phyloP scores from a whole-genome alignment of 148 eudicot species.

The Vaccinium myrtillus region DNA sequence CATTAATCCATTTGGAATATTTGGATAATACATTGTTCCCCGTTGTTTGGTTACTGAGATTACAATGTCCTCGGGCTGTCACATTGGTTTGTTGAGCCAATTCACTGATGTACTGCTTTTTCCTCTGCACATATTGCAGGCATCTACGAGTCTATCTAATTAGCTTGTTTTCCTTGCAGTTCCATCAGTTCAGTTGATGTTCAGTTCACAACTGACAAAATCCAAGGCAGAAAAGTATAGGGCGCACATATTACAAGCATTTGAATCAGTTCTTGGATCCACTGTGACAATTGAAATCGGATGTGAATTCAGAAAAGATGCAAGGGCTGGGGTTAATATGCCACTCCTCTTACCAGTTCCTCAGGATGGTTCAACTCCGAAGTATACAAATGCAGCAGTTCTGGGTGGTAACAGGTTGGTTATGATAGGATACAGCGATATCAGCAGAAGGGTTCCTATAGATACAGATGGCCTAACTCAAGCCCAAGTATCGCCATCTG shows the following conservation, averaged over 20 bases:
- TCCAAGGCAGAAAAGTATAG: constrained; percentile 76
- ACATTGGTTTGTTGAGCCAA: neutral
- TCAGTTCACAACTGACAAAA: constrained; percentile 68
- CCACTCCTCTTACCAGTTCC: constrained; percentile 37
- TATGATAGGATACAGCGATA: constrained; percentile 26
- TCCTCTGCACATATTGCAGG: neutral
- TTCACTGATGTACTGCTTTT: neutral
- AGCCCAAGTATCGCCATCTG: constrained; percentile 14
- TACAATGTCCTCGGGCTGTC: neutral
- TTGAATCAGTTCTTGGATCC: constrained; percentile 78
- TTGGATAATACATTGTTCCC: neutral
- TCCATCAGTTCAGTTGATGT: constrained; percentile 68
- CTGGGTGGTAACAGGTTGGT: constrained; percentile 20
- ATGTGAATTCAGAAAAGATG: constrained; percentile 51
- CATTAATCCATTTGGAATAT: neutral
- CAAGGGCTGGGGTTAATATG: constrained; percentile 28
- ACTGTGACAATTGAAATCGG: constrained; percentile 81
- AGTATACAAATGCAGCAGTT: constrained; percentile 21
- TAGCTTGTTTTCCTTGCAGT: constrained; percentile 44
- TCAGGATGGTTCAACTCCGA: constrained; percentile 32
- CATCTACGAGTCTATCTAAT: neutral
- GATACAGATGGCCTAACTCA: constrained; percentile 23
- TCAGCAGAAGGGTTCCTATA: constrained; percentile 21
- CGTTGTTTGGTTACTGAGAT: constrained; percentile 4
- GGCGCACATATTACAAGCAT: constrained; percentile 76